Evolutionary conservation across 176 grass and related monocot genomes (phyloP).

Genomic region (Raddia guianensis): DNA sequence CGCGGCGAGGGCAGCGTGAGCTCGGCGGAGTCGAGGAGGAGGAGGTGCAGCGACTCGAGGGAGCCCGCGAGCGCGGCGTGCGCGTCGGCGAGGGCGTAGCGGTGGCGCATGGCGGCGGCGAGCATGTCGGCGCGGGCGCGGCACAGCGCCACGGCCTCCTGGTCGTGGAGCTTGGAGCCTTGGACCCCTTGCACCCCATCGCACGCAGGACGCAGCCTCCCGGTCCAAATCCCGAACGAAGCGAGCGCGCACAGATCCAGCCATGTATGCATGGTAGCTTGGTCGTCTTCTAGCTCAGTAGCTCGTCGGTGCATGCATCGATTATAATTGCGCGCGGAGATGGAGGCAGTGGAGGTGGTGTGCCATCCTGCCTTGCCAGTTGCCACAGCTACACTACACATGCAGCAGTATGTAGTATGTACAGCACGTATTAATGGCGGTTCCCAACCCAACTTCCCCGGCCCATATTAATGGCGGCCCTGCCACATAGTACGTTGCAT

Average conservation of each 20-base stretch:
- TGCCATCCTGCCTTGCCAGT: too few species aligned
- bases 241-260: background rate
- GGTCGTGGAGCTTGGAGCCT: slow-evolving; percentile 83
- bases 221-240: background rate
- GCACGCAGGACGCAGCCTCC: background rate
- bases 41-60: slow-evolving; percentile 56
- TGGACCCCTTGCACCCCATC: slow-evolving; percentile 89
- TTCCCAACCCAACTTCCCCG: too few species aligned
- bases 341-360: too few species aligned
- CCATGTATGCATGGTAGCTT: too few species aligned
- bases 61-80: slow-evolving; percentile 69
- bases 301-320: too few species aligned
- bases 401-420: too few species aligned
- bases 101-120: slow-evolving; percentile 75
- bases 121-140: slow-evolving; percentile 71
- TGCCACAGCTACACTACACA: too few species aligned
- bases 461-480: too few species aligned
- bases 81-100: slow-evolving; percentile 69
- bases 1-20: slow-evolving; percentile 30
- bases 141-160: slow-evolving; percentile 78
- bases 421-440: too few species aligned
- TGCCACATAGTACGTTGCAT: too few species aligned
- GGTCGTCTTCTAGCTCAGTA: too few species aligned
- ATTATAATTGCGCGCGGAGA: too few species aligned
- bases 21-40: slow-evolving; percentile 44